These are phyloP conservation scores for Beta corolliflora DNA, from an alignment of 179 eudicot species.

Conservation along the genomic window DNA sequence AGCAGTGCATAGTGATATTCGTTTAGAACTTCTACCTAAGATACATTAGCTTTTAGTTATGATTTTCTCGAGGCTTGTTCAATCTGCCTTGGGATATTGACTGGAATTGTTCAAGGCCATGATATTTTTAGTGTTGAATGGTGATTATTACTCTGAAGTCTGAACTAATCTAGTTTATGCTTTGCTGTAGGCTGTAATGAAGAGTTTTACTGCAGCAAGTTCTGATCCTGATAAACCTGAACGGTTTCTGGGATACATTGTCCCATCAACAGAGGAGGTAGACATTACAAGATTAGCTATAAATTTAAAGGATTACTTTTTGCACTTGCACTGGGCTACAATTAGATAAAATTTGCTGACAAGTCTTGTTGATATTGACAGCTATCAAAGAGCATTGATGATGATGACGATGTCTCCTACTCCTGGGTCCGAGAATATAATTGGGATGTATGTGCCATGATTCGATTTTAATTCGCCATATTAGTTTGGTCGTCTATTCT, in stretches of 20 bases:
- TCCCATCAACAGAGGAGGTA: constrained; percentile 85
- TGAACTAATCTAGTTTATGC: background rate
- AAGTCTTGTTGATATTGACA: constrained; percentile 36
- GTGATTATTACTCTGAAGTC: background rate
- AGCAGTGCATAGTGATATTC: background rate
- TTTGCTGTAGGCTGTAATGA: constrained; percentile 79
- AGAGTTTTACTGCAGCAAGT: constrained; percentile 67
- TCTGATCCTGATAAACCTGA: constrained; percentile 68
- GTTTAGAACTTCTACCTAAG: background rate
- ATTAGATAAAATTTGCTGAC: constrained; percentile 3
- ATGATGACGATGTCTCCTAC: constrained; percentile 75
- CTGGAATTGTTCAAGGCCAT: background rate
- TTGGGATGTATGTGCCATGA: constrained; percentile 72
- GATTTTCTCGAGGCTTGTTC: background rate
- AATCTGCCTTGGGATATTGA: background rate
- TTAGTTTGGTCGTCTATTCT: background rate
- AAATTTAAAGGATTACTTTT: background rate
- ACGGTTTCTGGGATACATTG: constrained; percentile 88
- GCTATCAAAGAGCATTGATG: constrained; percentile 84
- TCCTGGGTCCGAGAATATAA: constrained; percentile 92
- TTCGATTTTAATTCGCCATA: background rate
- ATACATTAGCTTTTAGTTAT: background rate
- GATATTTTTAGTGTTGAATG: too few relatives aligned
- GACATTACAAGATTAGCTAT: background rate
- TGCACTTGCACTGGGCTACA: background rate